Conservation (phyloP, 495 filamentous ascomycete species). For the Trichoderma gamsii region DNA sequence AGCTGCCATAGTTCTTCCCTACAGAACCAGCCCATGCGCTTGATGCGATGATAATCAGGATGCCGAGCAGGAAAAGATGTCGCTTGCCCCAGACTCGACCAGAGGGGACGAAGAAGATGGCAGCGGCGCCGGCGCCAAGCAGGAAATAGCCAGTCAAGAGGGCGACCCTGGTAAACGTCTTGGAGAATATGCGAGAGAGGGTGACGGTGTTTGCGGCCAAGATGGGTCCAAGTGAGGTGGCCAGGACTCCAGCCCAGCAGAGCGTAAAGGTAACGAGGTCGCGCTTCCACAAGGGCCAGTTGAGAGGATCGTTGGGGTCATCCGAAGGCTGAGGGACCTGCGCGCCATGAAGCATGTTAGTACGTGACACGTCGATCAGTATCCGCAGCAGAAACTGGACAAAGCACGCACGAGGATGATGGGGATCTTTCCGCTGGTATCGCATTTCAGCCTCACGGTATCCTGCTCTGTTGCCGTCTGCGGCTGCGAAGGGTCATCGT, state of each 20-base stretch:
- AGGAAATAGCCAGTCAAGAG: slow-evolving; percentile 84
- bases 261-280: slow-evolving; percentile 73
- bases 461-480: slow-evolving; percentile 33
- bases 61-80: slow-evolving; percentile 78
- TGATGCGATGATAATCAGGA: slow-evolving; percentile 63
- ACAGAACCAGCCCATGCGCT: slow-evolving; percentile 74
- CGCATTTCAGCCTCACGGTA: slow-evolving; percentile 58
- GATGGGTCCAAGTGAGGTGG: slow-evolving; percentile 71
- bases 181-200: slow-evolving; percentile 52
- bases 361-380: background rate
- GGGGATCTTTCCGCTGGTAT: slow-evolving; percentile 56
- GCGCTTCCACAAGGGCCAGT: slow-evolving; percentile 86
- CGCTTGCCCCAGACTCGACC: slow-evolving; percentile 91
- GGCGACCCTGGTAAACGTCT: slow-evolving; percentile 63
- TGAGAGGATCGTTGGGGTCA: slow-evolving; percentile 73
- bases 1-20: slow-evolving; percentile 55
- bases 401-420: slow-evolving; percentile 58
- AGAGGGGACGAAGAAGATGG: slow-evolving; percentile 76
- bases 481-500: slow-evolving; percentile 48
- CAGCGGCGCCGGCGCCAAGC: slow-evolving; percentile 72
- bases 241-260: slow-evolving; percentile 73
- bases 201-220: slow-evolving; percentile 82
- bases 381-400: background rate
- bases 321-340: slow-evolving; percentile 73
- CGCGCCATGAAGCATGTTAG: slow-evolving; percentile 32